Evolutionary conservation across 345 rosid genomes (phyloP).

Genomic region (Populus deltoides): DNA sequence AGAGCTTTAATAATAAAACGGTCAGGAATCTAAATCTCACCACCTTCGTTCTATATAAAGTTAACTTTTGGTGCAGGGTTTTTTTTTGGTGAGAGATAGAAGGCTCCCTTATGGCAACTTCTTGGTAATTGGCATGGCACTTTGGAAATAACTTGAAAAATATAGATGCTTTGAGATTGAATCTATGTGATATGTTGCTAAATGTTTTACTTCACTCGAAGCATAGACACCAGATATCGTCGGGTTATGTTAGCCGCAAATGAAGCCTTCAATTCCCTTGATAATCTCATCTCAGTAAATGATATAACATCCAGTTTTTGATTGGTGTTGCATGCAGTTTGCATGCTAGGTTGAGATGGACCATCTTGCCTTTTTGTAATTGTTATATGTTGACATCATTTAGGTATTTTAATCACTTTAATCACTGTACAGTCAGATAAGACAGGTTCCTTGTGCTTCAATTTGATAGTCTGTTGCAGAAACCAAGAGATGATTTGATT

Average conservation of each 20-base stretch:
- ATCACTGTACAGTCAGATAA: not conserved
- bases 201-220: not conserved
- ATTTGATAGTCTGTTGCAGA: not conserved
- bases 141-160: too few relatives aligned
- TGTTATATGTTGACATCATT: not conserved
- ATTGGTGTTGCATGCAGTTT: not conserved
- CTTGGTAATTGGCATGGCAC: not conserved
- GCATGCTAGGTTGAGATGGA: not conserved
- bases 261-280: not conserved
- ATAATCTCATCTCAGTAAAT: not conserved
- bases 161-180: not conserved
- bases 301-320: not conserved
- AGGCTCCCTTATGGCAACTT: not conserved
- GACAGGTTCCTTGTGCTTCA: not conserved
- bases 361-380: not conserved
- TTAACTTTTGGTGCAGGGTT: too few relatives aligned
- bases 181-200: not conserved
- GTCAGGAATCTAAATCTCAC: too few relatives aligned
- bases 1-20: too few relatives aligned
- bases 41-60: too few relatives aligned
- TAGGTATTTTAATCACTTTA: not conserved
- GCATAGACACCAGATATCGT: too few relatives aligned
- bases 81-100: not conserved
- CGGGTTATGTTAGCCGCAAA: not conserved
- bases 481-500: not conserved